Evolutionary conservation across 768 basidiomycete species (phyloP).

Genomic region (Postia placenta): DNA sequence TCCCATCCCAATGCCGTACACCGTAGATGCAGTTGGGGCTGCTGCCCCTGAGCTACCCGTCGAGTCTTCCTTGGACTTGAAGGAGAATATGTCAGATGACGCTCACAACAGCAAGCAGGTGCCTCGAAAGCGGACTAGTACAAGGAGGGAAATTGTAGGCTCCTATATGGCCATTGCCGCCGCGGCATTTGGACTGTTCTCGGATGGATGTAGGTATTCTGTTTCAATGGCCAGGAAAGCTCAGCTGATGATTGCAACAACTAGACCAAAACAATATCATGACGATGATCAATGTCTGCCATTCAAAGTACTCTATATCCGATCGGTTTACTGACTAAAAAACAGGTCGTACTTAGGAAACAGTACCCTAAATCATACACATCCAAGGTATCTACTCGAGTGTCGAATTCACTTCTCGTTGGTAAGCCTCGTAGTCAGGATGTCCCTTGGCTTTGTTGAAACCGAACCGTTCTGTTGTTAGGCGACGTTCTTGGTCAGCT

Average conservation of each 20-base stretch:
- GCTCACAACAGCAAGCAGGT: background rate
- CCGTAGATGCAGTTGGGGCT: no score
- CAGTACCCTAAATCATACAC: constrained; percentile 64
- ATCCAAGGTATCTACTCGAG: constrained; percentile 53
- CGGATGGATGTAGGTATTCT: constrained; percentile 23
- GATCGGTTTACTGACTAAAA: background rate
- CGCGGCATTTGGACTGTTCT: constrained; percentile 59
- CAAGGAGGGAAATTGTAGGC: constrained; percentile 40
- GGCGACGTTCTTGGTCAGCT: constrained; percentile 61
- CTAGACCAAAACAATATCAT: constrained; percentile 70
- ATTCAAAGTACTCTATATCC: background rate
- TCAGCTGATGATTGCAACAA: constrained; percentile 45
- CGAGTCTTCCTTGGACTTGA: no score
- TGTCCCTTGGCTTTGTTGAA: background rate
- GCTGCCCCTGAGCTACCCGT: no score
- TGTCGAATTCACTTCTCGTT: constrained; percentile 68
- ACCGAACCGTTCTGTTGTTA: constrained; percentile 17
- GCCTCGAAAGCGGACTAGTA: background rate
- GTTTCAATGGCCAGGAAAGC: constrained; percentile 19
- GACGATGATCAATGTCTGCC: constrained; percentile 58
- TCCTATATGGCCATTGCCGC: constrained; percentile 59
- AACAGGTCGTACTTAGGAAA: constrained; percentile 57
- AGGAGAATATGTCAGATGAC: no score
- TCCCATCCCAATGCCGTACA: no score
- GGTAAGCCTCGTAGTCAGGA: constrained; percentile 32